These are phyloP conservation scores for Hsuehochloa calcarea DNA, from an alignment of 176 grass and related monocot species.

Conservation along the genomic window DNA sequence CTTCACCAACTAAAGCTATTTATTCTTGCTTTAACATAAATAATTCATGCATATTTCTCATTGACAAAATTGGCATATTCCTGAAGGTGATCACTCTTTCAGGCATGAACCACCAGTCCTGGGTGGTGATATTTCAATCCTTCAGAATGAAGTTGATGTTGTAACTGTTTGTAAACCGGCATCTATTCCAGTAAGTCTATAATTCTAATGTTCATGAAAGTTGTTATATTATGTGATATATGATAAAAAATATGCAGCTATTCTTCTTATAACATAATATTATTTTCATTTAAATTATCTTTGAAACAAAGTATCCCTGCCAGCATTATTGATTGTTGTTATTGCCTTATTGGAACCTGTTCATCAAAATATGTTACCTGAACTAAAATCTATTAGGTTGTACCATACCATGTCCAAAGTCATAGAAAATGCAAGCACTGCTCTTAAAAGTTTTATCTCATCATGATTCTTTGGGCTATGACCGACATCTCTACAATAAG, in stretches of 20 bases:
- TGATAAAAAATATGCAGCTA: neutral
- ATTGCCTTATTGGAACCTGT: neutral
- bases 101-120: conserved; percentile 94
- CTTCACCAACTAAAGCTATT: neutral
- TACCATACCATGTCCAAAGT: conserved; percentile 2
- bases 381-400: conserved; percentile 19
- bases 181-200: conserved; percentile 79
- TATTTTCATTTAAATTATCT: neutral
- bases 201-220: neutral
- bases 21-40: conserved; percentile 8
- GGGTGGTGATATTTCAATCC: conserved; percentile 67
- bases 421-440: neutral
- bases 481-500: neutral
- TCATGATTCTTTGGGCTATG: neutral
- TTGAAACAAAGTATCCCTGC: neutral
- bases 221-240: neutral
- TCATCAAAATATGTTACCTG: neutral
- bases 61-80: neutral
- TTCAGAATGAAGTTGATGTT: conserved; percentile 83
- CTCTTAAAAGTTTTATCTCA: neutral
- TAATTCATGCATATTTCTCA: conserved; percentile 2
- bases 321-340: neutral
- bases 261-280: neutral
- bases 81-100: conserved; percentile 37
- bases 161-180: conserved; percentile 91